Conservation (phyloP, 2,329 filamentous ascomycete species). For the Fusarium foetens region DNA sequence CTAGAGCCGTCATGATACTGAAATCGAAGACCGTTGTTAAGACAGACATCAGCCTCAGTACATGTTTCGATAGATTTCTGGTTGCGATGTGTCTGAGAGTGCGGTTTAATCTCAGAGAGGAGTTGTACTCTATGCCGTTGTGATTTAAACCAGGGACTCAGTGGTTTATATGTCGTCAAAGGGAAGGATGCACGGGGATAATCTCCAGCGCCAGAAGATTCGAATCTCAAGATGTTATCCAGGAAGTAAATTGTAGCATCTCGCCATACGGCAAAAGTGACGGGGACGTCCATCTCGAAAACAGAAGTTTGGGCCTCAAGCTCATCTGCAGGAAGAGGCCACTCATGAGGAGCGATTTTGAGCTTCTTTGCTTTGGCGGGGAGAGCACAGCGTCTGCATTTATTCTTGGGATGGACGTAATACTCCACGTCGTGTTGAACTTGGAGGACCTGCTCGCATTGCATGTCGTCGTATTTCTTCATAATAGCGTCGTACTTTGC, state of each 20-base stretch:
- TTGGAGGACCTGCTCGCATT: neutral
- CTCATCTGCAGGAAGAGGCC: slow-evolving; percentile 58
- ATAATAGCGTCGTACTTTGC: slow-evolving; percentile 20
- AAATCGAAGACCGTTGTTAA: slow-evolving; percentile 40
- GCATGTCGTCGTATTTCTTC: neutral
- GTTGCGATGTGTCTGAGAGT: slow-evolving; percentile 24
- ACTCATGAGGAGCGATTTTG: slow-evolving; percentile 63
- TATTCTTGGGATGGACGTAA: slow-evolving; percentile 3
- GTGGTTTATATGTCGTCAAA: slow-evolving; percentile 9
- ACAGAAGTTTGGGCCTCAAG: slow-evolving; percentile 57
- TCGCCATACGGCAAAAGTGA: slow-evolving; percentile 58
- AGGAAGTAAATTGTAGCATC: slow-evolving; percentile 58
- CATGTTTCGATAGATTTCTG: neutral
- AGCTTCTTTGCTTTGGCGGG: slow-evolving; percentile 50
- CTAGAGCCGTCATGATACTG: slow-evolving; percentile 24
- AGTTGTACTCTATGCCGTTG: slow-evolving; percentile 23
- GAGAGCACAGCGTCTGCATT: slow-evolving; percentile 53
- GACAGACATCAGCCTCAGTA: slow-evolving; percentile 27
- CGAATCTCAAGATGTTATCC: slow-evolving; percentile 49
- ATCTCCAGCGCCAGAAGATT: neutral
- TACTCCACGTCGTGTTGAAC: neutral
- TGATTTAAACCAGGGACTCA: neutral
- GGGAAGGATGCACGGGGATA: neutral
- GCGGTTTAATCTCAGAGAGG: slow-evolving; percentile 32
- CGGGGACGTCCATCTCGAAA: slow-evolving; percentile 63